Evolutionary conservation across 2,329 filamentous ascomycete genomes (phyloP), one percentile per base, ranked within the genome.

Genomic region (Leptographium wingfieldii): DNA sequence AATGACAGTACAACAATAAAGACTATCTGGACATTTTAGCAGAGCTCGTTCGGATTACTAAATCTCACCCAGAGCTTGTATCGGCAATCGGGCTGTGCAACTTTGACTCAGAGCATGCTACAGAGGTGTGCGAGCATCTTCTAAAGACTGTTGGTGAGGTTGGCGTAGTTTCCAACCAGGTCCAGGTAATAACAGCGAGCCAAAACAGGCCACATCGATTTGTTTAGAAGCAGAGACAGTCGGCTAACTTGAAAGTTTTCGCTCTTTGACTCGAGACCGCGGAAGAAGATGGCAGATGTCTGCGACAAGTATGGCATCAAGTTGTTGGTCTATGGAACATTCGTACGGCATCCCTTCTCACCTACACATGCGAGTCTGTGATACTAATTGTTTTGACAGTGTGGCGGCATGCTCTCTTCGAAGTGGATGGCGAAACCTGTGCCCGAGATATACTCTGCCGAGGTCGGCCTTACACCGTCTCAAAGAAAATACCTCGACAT

Each of bases 401-500:
- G 70, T 58, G 72, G 71, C 46, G 72, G 72, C 6, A 69, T 73
- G 53, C 65, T 74, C 31, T 69, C 71, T 2, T 56, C 69, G 33
- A 63, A 66, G 58, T 74, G 71, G 72, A 66, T 71, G 11, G 55
- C 54, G 33, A 61, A 68, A 57, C 66, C 68, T n/a, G 61, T 62
- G 3, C 71, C 71, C 0, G 68, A 70, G 22, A 61, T 70, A 22
- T 73, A 72, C 63, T 67, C 67, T 2, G 63, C 68, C 56, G 61
- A 67, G 19, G 64, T 52, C 9, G 62, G 53, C 5, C 63, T 73
- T 11, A 73, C 71, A 1, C 71, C 71, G 3, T 72, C 71, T 5
- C 72, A 73, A 57, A 67, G 72, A 55, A 72, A 73, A 56, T 73
- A 71, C 54, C 60, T 70, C 55, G 69, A 68, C 57, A 68, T 71